Evolutionary conservation across 495 filamentous ascomycete species (phyloP).

Genomic region (Cercophora newfieldiana): DNA sequence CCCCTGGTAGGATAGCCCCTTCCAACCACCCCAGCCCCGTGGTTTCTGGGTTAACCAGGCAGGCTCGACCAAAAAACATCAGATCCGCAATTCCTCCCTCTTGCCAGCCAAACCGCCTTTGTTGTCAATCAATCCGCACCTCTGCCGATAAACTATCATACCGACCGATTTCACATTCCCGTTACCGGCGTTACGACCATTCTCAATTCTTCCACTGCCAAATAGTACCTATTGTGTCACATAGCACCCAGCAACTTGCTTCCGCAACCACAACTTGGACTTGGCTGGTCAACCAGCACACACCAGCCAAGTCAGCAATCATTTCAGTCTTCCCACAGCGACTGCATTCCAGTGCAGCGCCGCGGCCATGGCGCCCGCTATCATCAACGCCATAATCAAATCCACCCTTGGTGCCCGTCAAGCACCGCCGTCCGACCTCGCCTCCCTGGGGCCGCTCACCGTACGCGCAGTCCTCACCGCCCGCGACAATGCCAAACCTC

Average conservation of each 20-base stretch:
- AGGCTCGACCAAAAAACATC: slow-evolving; percentile 15
- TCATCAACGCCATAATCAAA: slow-evolving; percentile 24
- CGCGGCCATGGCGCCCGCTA: slow-evolving; percentile 35
- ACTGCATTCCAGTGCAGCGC: slow-evolving; percentile 1
- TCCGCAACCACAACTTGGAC: slow-evolving; percentile 11
- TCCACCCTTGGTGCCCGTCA: slow-evolving; percentile 14
- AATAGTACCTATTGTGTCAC: neutral
- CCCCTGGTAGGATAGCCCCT: neutral
- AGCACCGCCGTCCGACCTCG: slow-evolving; percentile 19
- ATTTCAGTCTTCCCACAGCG: slow-evolving; percentile 18
- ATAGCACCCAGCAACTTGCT: neutral
- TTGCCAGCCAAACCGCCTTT: neutral
- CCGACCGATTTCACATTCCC: neutral
- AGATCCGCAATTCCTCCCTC: neutral
- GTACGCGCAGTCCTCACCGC: slow-evolving; percentile 40
- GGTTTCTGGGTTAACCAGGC: slow-evolving; percentile 37
- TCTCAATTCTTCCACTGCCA: neutral
- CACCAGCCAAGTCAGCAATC: slow-evolving; percentile 22
- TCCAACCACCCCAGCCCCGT: slow-evolving; percentile 21
- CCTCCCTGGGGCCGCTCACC: slow-evolving; percentile 42
- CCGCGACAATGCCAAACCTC: slow-evolving; percentile 28
- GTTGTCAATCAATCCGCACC: neutral
- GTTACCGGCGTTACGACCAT: neutral
- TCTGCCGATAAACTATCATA: neutral
- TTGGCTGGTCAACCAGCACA: slow-evolving; percentile 33